phyloP scores from a whole-genome alignment of 106 monocot species.

The Dioscorea alata region DNA sequence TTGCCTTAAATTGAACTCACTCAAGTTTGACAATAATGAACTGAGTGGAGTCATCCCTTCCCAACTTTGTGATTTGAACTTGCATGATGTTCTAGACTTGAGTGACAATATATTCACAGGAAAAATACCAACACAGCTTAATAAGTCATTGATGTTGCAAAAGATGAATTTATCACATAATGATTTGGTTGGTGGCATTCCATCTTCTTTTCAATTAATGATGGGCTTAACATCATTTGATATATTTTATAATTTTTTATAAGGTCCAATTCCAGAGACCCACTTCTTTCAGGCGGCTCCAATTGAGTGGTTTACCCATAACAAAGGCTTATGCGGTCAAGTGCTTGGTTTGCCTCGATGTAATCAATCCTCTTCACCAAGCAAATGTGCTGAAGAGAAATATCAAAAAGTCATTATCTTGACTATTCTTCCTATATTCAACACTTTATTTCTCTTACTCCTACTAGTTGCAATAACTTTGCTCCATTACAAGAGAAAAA shows the following conservation, averaged over 20 bases:
- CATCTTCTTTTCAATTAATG: slow-evolving; percentile 6
- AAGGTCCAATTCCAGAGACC: slow-evolving; percentile 15
- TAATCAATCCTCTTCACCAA: not conserved
- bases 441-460: not conserved
- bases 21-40: slow-evolving; percentile 14
- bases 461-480: not conserved
- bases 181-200: slow-evolving; percentile 10
- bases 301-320: not conserved
- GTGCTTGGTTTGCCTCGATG: slow-evolving; percentile 1
- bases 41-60: slow-evolving; percentile 15
- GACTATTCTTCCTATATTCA: not conserved
- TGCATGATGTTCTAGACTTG: slow-evolving; percentile 20
- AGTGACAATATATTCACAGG: slow-evolving; percentile 19
- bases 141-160: slow-evolving; percentile 1
- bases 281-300: not conserved
- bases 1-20: not conserved
- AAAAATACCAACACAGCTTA: slow-evolving; percentile 12
- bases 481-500: not conserved
- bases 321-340: slow-evolving; percentile 20
- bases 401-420: not conserved
- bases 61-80: slow-evolving; percentile 20
- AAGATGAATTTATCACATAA: slow-evolving; percentile 27
- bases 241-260: slow-evolving; percentile 23
- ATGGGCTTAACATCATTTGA: slow-evolving; percentile 13
- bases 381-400: not conserved